These are phyloP conservation scores for Pseudonitzschia multiseries DNA, from an alignment of 108 stramenopile genomes.

Conservation along the genomic window DNA sequence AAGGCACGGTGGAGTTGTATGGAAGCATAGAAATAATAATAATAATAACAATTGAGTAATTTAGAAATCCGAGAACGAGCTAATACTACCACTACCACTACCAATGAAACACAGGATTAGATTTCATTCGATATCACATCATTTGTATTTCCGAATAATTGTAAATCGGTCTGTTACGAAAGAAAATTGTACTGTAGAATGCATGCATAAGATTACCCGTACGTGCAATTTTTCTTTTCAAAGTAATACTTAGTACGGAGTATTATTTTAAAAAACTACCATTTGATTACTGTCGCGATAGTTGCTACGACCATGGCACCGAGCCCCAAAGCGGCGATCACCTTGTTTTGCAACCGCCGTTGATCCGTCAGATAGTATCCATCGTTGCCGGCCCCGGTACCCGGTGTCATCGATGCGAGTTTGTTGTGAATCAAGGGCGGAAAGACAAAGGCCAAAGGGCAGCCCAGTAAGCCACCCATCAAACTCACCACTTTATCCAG, in stretches of 20 bases:
- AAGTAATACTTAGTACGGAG: no score
- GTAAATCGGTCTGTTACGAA: no score
- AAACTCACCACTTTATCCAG: constrained; percentile 68
- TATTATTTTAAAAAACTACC: constrained; percentile 28
- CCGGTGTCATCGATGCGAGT: constrained; percentile 17
- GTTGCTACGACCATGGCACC: constrained; percentile 54
- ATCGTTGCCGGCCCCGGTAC: not conserved
- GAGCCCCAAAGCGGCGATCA: constrained; percentile 48
- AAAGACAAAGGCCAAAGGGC: constrained; percentile 62
- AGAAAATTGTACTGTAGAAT: no score
- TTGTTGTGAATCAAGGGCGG: constrained; percentile 68
- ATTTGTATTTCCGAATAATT: no score
- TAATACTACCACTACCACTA: no score
- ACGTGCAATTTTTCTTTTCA: no score
- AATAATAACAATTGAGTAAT: no score
- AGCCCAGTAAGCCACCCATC: constrained; percentile 60
- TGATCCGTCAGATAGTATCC: constrained; percentile 1
- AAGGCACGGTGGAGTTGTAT: not conserved
- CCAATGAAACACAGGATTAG: no score
- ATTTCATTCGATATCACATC: no score
- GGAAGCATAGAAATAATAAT: no score
- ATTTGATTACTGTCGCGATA: constrained; percentile 40
- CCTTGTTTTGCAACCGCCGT: constrained; percentile 32
- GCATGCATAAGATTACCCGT: no score
- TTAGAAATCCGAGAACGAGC: no score